phyloP scores from a whole-genome alignment of 2,329 filamentous ascomycete genomes.

The Fusarium musae region DNA sequence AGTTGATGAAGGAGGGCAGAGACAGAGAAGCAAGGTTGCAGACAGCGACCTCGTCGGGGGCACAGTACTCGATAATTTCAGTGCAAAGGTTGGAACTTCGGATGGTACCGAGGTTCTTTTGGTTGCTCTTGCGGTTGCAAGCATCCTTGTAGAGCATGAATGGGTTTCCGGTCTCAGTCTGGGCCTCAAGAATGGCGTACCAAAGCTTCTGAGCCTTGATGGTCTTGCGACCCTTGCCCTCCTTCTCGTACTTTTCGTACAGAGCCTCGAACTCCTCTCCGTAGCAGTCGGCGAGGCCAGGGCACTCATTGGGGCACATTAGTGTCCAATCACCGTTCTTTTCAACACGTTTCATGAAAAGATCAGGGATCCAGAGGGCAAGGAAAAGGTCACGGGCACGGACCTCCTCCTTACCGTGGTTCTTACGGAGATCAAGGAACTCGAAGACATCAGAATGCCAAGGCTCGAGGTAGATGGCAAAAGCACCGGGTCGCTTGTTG shows the following conservation, averaged over 20 bases:
- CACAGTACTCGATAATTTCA: conserved; percentile 97
- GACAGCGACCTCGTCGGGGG: conserved; percentile 97
- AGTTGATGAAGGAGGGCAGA: conserved; percentile 90
- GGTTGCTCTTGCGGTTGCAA: conserved; percentile 99
- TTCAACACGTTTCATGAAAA: conserved; percentile 99
- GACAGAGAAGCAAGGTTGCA: conserved; percentile 97
- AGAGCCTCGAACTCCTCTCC: conserved; percentile 96
- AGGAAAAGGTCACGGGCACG: conserved; percentile 98
- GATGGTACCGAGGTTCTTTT: conserved; percentile 99
- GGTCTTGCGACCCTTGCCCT: conserved; percentile 88
- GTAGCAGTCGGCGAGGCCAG: conserved; percentile 94
- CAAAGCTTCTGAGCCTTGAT: conserved; percentile 99
- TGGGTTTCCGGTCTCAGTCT: conserved; percentile 98
- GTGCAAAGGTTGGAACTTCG: conserved; percentile 99
- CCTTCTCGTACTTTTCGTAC: conserved; percentile 91
- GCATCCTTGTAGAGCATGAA: conserved; percentile 99
- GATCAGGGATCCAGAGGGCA: conserved; percentile 96
- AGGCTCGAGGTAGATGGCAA: conserved; percentile 98
- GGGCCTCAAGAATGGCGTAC: conserved; percentile 97
- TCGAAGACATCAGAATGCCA: conserved; percentile 99
- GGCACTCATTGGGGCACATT: conserved; percentile 97
- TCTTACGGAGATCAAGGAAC: conserved; percentile 98
- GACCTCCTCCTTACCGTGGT: conserved; percentile 98
- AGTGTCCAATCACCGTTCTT: conserved; percentile 97
- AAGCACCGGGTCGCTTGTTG: conserved; percentile 98